A percentile compares a stretch with the other conserved stretches of the same genome.
Evolutionary conservation across 2,329 filamentous ascomycete genomes (phyloP).

Genomic region (Fusarium metavorans): DNA sequence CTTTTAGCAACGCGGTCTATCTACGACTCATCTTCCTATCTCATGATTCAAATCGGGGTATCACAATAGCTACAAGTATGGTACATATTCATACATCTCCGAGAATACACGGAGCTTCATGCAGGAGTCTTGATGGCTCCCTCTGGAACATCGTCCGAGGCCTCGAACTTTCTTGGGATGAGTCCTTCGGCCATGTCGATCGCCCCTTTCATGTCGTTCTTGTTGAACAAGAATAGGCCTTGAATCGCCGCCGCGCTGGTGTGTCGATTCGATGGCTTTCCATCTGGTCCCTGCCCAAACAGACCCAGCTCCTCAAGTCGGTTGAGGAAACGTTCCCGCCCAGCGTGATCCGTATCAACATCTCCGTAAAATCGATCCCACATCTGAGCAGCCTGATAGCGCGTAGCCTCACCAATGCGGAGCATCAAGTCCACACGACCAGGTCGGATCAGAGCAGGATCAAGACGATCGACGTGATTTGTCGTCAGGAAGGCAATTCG

Average conservation of each 20-base stretch:
- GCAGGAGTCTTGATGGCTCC: constrained; percentile 57
- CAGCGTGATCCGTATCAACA: constrained; percentile 72
- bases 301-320: constrained; percentile 78
- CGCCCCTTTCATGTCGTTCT: constrained; percentile 88
- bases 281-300: constrained; percentile 68
- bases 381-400: constrained; percentile 85
- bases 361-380: constrained; percentile 97
- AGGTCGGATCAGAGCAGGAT: constrained; percentile 89
- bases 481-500: constrained; percentile 94
- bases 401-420: constrained; percentile 87
- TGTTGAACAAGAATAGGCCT: constrained; percentile 95
- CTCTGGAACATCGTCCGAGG: constrained; percentile 53
- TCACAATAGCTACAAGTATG: constrained; percentile 29
- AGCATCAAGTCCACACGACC: constrained; percentile 95
- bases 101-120: constrained; percentile 34
- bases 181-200: constrained; percentile 81
- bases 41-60: constrained; percentile 28
- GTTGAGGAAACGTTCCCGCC: constrained; percentile 76
- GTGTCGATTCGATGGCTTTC: constrained; percentile 59
- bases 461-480: constrained; percentile 90
- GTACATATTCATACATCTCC: constrained; percentile 23
- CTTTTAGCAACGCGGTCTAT: neutral
- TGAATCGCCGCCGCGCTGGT: constrained; percentile 94
- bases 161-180: constrained; percentile 68
- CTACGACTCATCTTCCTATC: constrained; percentile 9